A percentile compares a stretch with the other conserved stretches of the same genome.
Evolutionary conservation across 495 filamentous ascomycete species (phyloP).

Genomic region (Aspergillus panamensis): DNA sequence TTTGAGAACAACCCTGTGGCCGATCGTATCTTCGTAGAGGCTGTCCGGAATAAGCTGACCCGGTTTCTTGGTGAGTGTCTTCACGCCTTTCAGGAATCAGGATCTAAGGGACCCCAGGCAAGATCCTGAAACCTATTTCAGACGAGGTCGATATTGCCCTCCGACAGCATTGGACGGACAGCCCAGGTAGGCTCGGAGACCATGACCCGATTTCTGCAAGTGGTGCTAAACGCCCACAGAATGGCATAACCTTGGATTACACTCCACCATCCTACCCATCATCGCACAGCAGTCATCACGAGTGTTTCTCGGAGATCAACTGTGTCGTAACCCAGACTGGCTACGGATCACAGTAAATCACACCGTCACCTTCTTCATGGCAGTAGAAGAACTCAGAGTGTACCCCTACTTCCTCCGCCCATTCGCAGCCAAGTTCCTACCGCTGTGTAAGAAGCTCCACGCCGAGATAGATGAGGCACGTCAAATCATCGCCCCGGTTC

Average conservation of each 20-base stretch:
- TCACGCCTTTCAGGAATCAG: neutral
- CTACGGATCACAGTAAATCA: constrained; percentile 48
- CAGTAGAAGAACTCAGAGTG: constrained; percentile 16
- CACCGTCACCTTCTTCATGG: constrained; percentile 40
- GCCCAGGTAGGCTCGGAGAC: neutral
- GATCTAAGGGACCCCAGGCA: neutral
- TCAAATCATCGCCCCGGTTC: constrained; percentile 22
- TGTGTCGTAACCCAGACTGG: constrained; percentile 52
- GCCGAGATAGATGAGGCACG: constrained; percentile 18
- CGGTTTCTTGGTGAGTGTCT: neutral
- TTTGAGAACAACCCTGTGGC: constrained; percentile 2
- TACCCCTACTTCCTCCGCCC: constrained; percentile 27
- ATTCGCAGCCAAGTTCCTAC: constrained; percentile 22
- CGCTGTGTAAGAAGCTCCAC: constrained; percentile 19
- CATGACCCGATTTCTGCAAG: neutral
- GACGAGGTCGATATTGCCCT: neutral
- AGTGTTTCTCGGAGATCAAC: constrained; percentile 48
- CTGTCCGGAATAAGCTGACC: constrained; percentile 6
- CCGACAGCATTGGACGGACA: neutral
- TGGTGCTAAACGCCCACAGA: constrained; percentile 2
- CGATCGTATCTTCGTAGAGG: neutral
- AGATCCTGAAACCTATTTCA: constrained; percentile 1
- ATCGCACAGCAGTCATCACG: constrained; percentile 50
- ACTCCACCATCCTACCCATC: constrained; percentile 22
- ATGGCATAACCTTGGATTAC: constrained; percentile 32